phyloP scores from a whole-genome alignment of 192 early-diverging fungal species.

The Coemansia sp. region DNA sequence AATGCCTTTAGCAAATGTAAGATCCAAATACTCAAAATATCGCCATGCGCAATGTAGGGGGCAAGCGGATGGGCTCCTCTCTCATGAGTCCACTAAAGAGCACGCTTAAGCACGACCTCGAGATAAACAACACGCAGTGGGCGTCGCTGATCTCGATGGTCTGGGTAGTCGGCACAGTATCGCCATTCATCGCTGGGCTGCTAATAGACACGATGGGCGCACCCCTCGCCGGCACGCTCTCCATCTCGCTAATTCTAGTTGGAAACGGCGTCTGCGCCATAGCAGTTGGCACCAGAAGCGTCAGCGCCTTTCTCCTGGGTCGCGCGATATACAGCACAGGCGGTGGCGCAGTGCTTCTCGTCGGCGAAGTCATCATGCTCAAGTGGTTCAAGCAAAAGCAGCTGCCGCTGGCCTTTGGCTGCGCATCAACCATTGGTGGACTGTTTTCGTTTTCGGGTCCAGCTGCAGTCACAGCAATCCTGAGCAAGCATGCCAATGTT shows the following conservation, averaged over 20 bases:
- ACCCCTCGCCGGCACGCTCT: slow-evolving; percentile 44
- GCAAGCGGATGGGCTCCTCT: slow-evolving; percentile 55
- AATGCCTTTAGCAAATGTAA: background rate
- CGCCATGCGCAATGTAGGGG: slow-evolving; percentile 26
- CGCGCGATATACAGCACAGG: slow-evolving; percentile 58
- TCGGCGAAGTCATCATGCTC: slow-evolving; percentile 57
- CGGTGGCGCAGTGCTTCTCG: slow-evolving; percentile 50
- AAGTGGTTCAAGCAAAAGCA: slow-evolving; percentile 58
- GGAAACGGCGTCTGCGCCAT: slow-evolving; percentile 51
- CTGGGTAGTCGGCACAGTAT: slow-evolving; percentile 55
- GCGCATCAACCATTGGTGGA: slow-evolving; percentile 45
- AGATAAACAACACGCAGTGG: slow-evolving; percentile 58
- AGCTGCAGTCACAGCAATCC: slow-evolving; percentile 40
- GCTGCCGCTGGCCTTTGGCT: slow-evolving; percentile 52
- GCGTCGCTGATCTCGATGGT: slow-evolving; percentile 57
- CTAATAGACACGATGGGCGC: slow-evolving; percentile 58
- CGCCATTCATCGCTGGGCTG: slow-evolving; percentile 57
- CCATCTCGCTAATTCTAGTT: slow-evolving; percentile 40
- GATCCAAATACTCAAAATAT: background rate
- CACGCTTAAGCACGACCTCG: slow-evolving; percentile 56
- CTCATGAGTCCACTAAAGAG: slow-evolving; percentile 56
- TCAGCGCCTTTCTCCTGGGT: slow-evolving; percentile 45
- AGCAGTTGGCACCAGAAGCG: slow-evolving; percentile 28
- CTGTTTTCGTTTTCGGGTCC: slow-evolving; percentile 52
- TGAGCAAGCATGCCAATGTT: slow-evolving; percentile 36